Conservation (phyloP, 2,329 filamentous ascomycete species). For the Chaetomiaceae sp. region DNA sequence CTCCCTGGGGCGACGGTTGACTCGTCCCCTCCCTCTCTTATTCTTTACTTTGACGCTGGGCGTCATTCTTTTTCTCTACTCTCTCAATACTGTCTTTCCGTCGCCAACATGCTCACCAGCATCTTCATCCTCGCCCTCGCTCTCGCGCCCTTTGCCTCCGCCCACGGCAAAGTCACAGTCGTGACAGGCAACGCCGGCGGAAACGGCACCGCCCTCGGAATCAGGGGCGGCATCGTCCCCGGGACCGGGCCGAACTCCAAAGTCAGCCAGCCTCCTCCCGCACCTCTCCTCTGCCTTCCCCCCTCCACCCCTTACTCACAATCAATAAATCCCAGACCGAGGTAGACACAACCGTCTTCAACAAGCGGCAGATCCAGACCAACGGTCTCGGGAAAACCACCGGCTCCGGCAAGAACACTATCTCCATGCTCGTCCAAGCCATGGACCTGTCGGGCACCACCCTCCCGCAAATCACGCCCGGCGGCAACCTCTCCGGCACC, state of each 20-base stretch:
- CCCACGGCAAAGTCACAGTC: conserved; percentile 32
- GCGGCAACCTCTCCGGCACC: conserved; percentile 34
- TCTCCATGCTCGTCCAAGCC: conserved; percentile 31
- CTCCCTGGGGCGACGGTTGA: background rate
- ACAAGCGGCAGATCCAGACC: conserved; percentile 31
- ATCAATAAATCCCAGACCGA: conserved; percentile 32
- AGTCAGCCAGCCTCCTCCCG: conserved; percentile 6
- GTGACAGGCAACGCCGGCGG: conserved; percentile 36
- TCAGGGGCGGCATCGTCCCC: conserved; percentile 39
- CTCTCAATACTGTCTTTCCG: background rate
- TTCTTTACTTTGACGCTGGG: background rate
- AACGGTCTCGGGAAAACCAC: conserved; percentile 39
- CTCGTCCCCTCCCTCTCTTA: background rate
- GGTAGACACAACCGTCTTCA: conserved; percentile 44
- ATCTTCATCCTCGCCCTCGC: conserved; percentile 29
- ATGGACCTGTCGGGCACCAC: conserved; percentile 36
- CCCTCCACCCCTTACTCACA: background rate
- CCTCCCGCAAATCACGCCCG: conserved; percentile 37
- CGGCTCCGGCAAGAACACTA: conserved; percentile 35
- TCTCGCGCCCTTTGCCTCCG: conserved; percentile 29
- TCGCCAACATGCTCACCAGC: conserved; percentile 28
- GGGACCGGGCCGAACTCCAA: conserved; percentile 37
- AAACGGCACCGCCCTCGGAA: conserved; percentile 41
- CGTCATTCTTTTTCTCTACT: background rate
- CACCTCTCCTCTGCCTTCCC: background rate